Evolutionary conservation across 2,329 filamentous ascomycete species (phyloP).

Genomic region (Colletotrichum cereale): DNA sequence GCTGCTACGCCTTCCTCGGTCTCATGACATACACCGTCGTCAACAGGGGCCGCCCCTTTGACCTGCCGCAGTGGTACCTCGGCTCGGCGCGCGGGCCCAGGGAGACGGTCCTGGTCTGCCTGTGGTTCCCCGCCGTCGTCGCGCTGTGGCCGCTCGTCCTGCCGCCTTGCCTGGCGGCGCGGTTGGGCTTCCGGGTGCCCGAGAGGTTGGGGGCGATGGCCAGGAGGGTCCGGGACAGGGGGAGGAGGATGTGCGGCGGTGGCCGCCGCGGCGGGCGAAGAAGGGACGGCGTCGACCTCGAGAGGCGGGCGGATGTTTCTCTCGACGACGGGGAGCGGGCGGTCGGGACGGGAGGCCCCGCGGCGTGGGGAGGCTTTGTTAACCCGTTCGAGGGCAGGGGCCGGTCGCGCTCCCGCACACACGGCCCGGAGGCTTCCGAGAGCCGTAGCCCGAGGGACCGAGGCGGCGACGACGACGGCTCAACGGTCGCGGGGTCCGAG

Average conservation of each 20-base stretch:
- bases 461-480: background rate
- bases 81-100: background rate
- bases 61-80: constrained; percentile 22
- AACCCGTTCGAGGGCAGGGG: background rate
- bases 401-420: background rate
- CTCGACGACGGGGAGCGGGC: background rate
- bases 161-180: background rate
- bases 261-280: background rate
- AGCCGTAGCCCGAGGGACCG: background rate
- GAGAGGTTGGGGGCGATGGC: background rate
- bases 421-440: background rate
- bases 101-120: background rate
- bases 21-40: background rate
- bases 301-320: background rate
- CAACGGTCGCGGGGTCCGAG: no score
- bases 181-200: background rate
- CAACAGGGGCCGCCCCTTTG: background rate
- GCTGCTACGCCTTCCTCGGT: constrained; percentile 14
- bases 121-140: constrained; percentile 16
- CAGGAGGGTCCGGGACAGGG: no score
- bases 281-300: background rate
- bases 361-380: background rate
- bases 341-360: rapidly evolving
- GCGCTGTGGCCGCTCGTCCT: constrained; percentile 13
- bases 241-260: no score